Evolutionary conservation across 495 filamentous ascomycete species (phyloP), one percentile per base, ranked within the genome.

Genomic region (Aspergillus bertholletiae): DNA sequence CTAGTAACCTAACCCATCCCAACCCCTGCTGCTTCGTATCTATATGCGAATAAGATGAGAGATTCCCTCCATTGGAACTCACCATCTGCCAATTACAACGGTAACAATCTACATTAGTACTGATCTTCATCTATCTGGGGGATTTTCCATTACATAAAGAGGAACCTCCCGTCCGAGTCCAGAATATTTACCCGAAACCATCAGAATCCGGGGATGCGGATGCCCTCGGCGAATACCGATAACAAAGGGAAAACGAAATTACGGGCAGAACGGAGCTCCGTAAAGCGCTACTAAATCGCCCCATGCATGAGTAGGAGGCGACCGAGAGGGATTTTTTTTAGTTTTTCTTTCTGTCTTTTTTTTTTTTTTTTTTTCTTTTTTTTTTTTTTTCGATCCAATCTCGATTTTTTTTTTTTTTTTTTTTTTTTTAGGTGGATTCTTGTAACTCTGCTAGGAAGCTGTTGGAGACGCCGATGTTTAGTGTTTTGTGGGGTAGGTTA

Each of bases 161-260:
- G 17, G 2, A 8, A 23, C 34, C 37, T 37, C 49, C 39, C 39
- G 28, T 52, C 49, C 45, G 49, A 23, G 53, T 60, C 53, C 58
- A 49, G 57, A 56, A 51, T 50, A 50, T 60, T 60, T 60, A 56
- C 53, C 58, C 58, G 57, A 60, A 18, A 24, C 1, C 23, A 26
- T 47, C 9, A 28, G 8, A 9, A 17, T 13, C 28, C 28, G 46
- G 24, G 18, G 28, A 15, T 5, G 7, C n/a, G 20, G 20, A 37
- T 5, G 34, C 34, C 13, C 34, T 3, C 26, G 28, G 28, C 28
- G 28, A 49, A 49, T 49, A 49, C 28, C 45, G 45, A 22, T 45
- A 22, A 9, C 41, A n/a, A n/a, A n/a, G n/a, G n/a, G n/a, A n/a
- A n/a, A n/a, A n/a, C n/a, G n/a, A n/a, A n/a, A n/a, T n/a, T n/a